Evolutionary conservation across 2,329 filamentous ascomycete genomes (phyloP), one percentile per base, ranked within the genome.

Genomic region (Aspergillus arachidicola): DNA sequence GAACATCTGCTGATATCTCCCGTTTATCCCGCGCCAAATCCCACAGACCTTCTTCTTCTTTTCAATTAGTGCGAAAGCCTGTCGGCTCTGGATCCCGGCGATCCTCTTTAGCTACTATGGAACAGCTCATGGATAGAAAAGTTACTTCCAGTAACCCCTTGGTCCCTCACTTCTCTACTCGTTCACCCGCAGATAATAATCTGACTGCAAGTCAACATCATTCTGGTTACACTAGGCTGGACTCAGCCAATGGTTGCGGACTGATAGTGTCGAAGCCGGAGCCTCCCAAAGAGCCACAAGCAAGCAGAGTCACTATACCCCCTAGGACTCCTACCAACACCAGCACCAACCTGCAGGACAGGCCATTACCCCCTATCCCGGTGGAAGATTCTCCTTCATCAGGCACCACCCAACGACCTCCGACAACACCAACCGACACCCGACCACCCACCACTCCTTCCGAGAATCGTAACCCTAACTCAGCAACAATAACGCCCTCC

Each of bases 11-110:
- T 21, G 64, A 73, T 19, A 59, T 58, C 34, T 45, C 66, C 43
- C 68, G 67, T 59, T 57, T 65, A 45, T 68, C 68, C 11, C 65
- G 68, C 54, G 66, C 69, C 34, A 59, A 62, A 55, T 58, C 66
- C 32, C 64, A 69, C 58, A 61, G 59, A 28, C 70, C 70, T 6
- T 69, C 72, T 11, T 69, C 73, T 4, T 68, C 70, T 43, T 73
- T 75, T 41, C 70, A 71, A 9, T 60, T 80, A 9, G 67, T 73
- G 61, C 76, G 78, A 43, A 80, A 80, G 62, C 76, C 77, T 6
- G 72, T 79, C 19, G 75, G 75, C 2, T 78, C 77, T 32, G 70
- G 66, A 7, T 70, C 72, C 19, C 69, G 70, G 54, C 69, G 69
- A 46, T 68, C 70, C 14, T 76, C 73, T 14, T 60, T 73, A 16